Conservation (phyloP, 768 basidiomycete species). For the Obba rivulosa region DNA sequence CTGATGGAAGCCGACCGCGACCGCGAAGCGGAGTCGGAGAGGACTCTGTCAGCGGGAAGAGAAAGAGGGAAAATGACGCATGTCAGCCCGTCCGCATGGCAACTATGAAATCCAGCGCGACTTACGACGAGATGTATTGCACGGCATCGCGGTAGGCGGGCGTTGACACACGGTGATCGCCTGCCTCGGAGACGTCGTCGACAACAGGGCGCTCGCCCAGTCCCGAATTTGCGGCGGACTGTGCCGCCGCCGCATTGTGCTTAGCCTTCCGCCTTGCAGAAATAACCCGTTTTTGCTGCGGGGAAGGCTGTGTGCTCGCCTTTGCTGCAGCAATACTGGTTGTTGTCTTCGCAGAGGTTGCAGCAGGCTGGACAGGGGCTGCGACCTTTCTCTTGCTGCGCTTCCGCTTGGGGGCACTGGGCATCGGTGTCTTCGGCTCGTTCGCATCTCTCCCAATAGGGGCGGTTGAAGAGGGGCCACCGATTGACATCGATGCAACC, state of each 20-base stretch:
- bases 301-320: background rate
- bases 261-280: background rate
- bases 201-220: slow-evolving; percentile 40
- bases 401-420: background rate
- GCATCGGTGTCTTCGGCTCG: background rate
- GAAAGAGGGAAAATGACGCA: background rate
- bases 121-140: slow-evolving; percentile 57
- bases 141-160: slow-evolving; percentile 55
- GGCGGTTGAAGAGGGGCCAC: background rate
- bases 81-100: background rate
- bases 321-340: background rate
- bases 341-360: background rate
- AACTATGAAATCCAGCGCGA: slow-evolving; percentile 12
- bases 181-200: slow-evolving; percentile 45
- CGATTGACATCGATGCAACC: slow-evolving; percentile 14
- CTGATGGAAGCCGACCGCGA: slow-evolving; percentile 38
- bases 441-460: background rate
- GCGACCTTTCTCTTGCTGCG: slow-evolving; percentile 2
- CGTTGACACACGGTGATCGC: slow-evolving; percentile 21
- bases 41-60: slow-evolving; percentile 1
- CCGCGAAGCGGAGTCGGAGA: slow-evolving; percentile 35
- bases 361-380: background rate
- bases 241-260: slow-evolving; percentile 3
- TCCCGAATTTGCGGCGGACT: slow-evolving; percentile 9
- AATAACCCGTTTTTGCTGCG: background rate